phyloP scores from a whole-genome alignment of 352 stramenopile species.

The Phytophthora megakarya region DNA sequence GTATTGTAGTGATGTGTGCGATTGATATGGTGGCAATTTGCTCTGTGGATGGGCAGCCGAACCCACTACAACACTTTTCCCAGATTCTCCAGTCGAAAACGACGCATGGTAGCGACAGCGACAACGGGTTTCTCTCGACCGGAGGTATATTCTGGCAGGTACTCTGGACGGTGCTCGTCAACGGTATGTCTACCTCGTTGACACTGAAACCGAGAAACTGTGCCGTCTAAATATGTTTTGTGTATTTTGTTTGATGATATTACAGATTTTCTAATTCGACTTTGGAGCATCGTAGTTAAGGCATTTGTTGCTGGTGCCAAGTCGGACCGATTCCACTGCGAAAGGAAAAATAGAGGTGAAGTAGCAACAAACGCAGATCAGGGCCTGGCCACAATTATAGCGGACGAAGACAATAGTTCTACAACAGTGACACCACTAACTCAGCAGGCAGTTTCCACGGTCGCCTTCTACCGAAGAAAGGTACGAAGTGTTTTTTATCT shows the following conservation, averaged over 20 bases:
- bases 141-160: slow-evolving; percentile 61
- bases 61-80: slow-evolving; percentile 59
- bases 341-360: slow-evolving; percentile 21
- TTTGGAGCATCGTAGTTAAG: slow-evolving; percentile 67
- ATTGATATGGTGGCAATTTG: slow-evolving; percentile 68
- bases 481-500: slow-evolving; percentile 28
- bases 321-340: slow-evolving; percentile 41
- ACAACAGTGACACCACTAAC: slow-evolving; percentile 18
- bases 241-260: neutral
- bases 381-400: neutral
- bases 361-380: slow-evolving; percentile 5
- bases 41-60: slow-evolving; percentile 64
- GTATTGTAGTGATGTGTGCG: slow-evolving; percentile 58
- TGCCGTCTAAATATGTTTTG: neutral
- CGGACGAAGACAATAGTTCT: slow-evolving; percentile 9
- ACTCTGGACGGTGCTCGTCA: slow-evolving; percentile 77
- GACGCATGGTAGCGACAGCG: slow-evolving; percentile 28
- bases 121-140: slow-evolving; percentile 14
- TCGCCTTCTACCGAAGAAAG: slow-evolving; percentile 75
- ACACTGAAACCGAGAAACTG: neutral
- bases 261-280: slow-evolving; percentile 73
- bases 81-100: slow-evolving; percentile 39
- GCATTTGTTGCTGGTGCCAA: slow-evolving; percentile 57
- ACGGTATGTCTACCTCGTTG: slow-evolving; percentile 43
- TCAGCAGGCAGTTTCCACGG: slow-evolving; percentile 38